These are phyloP conservation scores for Monosporascus sp. DNA, from an alignment of 2,329 filamentous ascomycete species.

Conservation along the genomic window DNA sequence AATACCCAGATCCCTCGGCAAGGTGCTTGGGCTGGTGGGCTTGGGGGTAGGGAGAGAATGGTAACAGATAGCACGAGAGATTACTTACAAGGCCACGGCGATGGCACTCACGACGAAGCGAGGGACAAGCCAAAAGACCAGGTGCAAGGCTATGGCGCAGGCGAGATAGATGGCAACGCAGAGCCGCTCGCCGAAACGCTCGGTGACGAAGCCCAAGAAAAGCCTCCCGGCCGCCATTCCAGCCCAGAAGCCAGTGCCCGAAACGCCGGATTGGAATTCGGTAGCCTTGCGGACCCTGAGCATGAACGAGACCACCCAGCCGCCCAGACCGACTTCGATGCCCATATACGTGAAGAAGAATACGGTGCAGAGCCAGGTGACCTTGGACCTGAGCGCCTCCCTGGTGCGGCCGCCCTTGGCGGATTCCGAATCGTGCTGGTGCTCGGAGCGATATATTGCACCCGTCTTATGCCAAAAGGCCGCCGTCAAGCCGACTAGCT, in stretches of 20 bases:
- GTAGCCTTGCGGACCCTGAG: conserved; percentile 65
- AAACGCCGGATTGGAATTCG: conserved; percentile 68
- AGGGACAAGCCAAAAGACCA: conserved; percentile 79
- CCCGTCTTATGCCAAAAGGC: conserved; percentile 63
- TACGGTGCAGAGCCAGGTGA: conserved; percentile 67
- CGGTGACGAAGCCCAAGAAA: conserved; percentile 70
- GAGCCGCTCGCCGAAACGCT: conserved; percentile 65
- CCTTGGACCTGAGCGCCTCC: conserved; percentile 37
- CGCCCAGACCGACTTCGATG: conserved; percentile 66
- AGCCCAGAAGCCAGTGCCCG: conserved; percentile 78
- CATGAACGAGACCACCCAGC: conserved; percentile 87
- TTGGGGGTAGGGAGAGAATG: too few species aligned
- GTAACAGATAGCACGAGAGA: too few species aligned
- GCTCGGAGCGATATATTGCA: conserved; percentile 44
- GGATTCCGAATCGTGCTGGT: conserved; percentile 17
- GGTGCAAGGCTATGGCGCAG: conserved; percentile 56
- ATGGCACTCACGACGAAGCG: conserved; percentile 69
- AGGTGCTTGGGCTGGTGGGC: too few species aligned
- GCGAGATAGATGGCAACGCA: conserved; percentile 60
- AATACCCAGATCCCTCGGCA: too few species aligned
- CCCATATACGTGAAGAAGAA: conserved; percentile 80
- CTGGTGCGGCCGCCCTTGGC: conserved; percentile 40
- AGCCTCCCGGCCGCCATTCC: conserved; percentile 73
- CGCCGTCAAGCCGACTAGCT: conserved; percentile 44
- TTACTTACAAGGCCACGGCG: conserved; percentile 51